Conservation (phyloP, 345 rosid species). For the Cardiospermum halicacabum region DNA sequence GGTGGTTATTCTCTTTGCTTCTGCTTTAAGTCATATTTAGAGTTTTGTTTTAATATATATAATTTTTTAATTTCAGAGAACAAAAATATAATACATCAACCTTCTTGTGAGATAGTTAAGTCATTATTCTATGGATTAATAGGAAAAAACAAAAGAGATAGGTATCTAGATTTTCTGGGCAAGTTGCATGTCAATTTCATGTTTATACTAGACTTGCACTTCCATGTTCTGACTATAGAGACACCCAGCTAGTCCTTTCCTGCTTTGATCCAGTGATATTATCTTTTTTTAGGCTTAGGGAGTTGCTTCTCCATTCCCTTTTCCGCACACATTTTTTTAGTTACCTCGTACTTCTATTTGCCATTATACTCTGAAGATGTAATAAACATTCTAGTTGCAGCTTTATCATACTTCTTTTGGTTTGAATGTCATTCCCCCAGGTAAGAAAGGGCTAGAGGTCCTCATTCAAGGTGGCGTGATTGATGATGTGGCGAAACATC, state of each 20-base stretch:
- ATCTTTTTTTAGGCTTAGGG: background rate
- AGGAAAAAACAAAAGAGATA: background rate
- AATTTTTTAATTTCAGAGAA: background rate
- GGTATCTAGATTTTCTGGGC: background rate
- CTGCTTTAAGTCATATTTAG: background rate
- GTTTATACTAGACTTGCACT: background rate
- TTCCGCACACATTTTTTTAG: background rate
- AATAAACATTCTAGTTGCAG: background rate
- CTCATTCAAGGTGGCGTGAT: conserved; percentile 94
- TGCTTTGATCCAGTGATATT: background rate
- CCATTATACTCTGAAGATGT: background rate
- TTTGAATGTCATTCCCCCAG: conserved; percentile 28
- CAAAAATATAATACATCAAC: background rate
- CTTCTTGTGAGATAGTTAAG: background rate
- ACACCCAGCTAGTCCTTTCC: background rate
- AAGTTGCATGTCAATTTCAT: background rate
- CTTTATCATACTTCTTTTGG: background rate
- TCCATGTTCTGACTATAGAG: background rate
- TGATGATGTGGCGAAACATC: conserved; percentile 73
- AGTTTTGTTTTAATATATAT: too few species aligned
- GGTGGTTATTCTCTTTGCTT: background rate
- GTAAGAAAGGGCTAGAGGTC: conserved; percentile 88
- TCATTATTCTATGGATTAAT: background rate
- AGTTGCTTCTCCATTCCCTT: background rate
- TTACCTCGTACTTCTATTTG: background rate